These are phyloP conservation scores for Tylopilus vinaceipallidus DNA, from an alignment of 768 basidiomycete genomes.

Conservation along the genomic window DNA sequence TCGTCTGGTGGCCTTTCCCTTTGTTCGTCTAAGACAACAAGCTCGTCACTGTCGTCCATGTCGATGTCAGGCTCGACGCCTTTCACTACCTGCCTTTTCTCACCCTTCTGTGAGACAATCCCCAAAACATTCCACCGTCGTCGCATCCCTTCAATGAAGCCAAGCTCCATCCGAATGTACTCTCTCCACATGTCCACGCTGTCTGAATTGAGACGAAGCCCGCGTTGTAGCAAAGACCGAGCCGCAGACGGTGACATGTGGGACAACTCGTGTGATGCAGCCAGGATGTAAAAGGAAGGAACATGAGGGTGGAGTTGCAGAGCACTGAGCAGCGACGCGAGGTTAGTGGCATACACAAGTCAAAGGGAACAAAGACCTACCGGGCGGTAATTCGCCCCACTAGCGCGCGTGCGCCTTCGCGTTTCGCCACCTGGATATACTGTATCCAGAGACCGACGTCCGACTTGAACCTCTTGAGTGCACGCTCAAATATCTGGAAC, in stretches of 20 bases:
- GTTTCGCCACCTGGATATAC: conserved; percentile 82
- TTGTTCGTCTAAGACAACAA: conserved; percentile 22
- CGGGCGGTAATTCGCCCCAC: conserved; percentile 82
- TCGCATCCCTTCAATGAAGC: conserved; percentile 77
- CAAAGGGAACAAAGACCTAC: conserved; percentile 38
- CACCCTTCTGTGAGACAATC: conserved; percentile 36
- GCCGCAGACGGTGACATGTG: conserved; percentile 75
- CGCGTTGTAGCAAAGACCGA: conserved; percentile 80
- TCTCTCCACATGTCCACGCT: conserved; percentile 82
- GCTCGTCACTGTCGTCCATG: conserved; percentile 10
- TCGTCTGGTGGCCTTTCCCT: conserved; percentile 24
- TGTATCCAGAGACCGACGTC: conserved; percentile 88
- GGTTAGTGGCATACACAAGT: conserved; percentile 4
- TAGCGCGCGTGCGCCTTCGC: conserved; percentile 73
- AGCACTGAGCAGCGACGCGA: conserved; percentile 48
- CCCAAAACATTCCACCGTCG: conserved; percentile 81
- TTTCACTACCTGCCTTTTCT: conserved; percentile 12
- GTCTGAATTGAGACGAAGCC: conserved; percentile 72
- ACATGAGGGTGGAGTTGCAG: conserved; percentile 83
- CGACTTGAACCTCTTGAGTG: conserved; percentile 81
- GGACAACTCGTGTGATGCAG: conserved; percentile 79
- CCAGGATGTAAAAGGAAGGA: conserved; percentile 77
- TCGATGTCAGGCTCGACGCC: conserved; percentile 28
- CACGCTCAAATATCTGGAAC: conserved; percentile 89
- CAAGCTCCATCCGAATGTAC: conserved; percentile 88